Conservation (phyloP, 176 grass and related monocot genomes). For the Carex myosuroides region DNA sequence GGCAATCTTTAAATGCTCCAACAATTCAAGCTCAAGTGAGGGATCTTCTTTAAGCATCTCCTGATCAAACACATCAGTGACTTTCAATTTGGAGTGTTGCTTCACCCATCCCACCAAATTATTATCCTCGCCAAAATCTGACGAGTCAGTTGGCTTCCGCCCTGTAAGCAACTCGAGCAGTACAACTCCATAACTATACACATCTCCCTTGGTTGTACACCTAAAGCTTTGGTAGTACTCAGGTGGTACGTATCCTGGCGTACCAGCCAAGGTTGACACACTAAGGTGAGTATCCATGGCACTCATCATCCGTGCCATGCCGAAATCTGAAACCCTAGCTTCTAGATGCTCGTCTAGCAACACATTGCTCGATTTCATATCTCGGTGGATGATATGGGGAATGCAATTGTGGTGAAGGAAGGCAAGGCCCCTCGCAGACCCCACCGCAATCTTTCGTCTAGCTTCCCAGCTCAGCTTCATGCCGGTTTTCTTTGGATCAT, state of each 20-base stretch:
- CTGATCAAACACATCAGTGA: conserved; percentile 75
- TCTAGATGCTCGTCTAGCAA: conserved; percentile 78
- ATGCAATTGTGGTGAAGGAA: conserved; percentile 97
- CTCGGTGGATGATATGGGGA: conserved; percentile 87
- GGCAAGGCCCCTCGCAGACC: conserved; percentile 73
- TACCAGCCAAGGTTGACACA: conserved; percentile 89
- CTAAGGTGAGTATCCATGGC: conserved; percentile 84
- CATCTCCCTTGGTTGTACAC: conserved; percentile 87
- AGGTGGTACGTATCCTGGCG: conserved; percentile 88
- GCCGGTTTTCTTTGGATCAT: conserved; percentile 52
- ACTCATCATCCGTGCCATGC: conserved; percentile 79
- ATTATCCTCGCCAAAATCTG: conserved; percentile 78
- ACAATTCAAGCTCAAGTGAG: conserved; percentile 53
- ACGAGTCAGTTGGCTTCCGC: conserved; percentile 52
- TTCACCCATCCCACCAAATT: conserved; percentile 97
- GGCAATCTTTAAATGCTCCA: conserved; percentile 86
- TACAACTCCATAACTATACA: conserved; percentile 92
- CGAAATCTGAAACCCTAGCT: conserved; percentile 93
- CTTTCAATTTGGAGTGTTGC: conserved; percentile 51
- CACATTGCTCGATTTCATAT: conserved; percentile 99
- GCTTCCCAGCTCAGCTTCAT: conserved; percentile 59
- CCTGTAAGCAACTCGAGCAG: conserved; percentile 91
- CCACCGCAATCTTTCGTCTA: conserved; percentile 68
- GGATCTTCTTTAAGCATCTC: conserved; percentile 73
- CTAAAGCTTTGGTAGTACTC: conserved; percentile 98